Evolutionary conservation across 495 filamentous ascomycete genomes (phyloP).

Genomic region (Trichoderma gamsii): DNA sequence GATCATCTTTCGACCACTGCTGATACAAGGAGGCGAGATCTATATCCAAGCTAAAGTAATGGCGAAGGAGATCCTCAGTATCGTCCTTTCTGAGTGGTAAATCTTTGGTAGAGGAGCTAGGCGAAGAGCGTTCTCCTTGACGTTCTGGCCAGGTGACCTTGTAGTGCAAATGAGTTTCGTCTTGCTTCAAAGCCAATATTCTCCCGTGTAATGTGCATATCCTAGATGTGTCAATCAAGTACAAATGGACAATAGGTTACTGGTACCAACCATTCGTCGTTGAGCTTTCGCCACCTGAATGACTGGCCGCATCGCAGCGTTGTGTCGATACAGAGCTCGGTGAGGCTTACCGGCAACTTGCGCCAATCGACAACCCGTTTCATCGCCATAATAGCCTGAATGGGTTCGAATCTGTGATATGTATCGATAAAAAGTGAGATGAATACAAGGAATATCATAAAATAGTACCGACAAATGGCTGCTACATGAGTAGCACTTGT

Average conservation of each 20-base stretch:
- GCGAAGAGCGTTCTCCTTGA: slow-evolving; percentile 20
- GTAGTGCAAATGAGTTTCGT: slow-evolving; percentile 74
- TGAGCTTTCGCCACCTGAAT: slow-evolving; percentile 84
- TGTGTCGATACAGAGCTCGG: slow-evolving; percentile 85
- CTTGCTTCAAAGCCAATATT: slow-evolving; percentile 78
- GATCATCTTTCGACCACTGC: slow-evolving; percentile 78
- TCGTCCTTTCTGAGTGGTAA: slow-evolving; percentile 40
- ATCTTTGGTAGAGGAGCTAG: slow-evolving; percentile 12
- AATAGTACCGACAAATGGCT: background rate
- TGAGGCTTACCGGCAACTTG: slow-evolving; percentile 70
- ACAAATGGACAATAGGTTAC: background rate
- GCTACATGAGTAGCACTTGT: background rate
- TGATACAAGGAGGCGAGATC: slow-evolving; percentile 71
- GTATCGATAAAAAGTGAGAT: background rate
- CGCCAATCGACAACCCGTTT: slow-evolving; percentile 59
- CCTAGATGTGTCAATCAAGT: slow-evolving; percentile 32
- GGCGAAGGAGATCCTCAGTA: slow-evolving; percentile 59
- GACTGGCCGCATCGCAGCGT: slow-evolving; percentile 88
- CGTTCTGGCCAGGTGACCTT: slow-evolving; percentile 53
- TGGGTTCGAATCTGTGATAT: background rate
- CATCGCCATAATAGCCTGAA: slow-evolving; percentile 23
- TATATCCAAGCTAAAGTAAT: slow-evolving; percentile 76
- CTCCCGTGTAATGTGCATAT: slow-evolving; percentile 80
- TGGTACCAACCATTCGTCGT: slow-evolving; percentile 65
- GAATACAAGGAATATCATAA: background rate